These are phyloP conservation scores for Xylona heveae DNA, from an alignment of 495 filamentous ascomycete genomes.

Conservation along the genomic window DNA sequence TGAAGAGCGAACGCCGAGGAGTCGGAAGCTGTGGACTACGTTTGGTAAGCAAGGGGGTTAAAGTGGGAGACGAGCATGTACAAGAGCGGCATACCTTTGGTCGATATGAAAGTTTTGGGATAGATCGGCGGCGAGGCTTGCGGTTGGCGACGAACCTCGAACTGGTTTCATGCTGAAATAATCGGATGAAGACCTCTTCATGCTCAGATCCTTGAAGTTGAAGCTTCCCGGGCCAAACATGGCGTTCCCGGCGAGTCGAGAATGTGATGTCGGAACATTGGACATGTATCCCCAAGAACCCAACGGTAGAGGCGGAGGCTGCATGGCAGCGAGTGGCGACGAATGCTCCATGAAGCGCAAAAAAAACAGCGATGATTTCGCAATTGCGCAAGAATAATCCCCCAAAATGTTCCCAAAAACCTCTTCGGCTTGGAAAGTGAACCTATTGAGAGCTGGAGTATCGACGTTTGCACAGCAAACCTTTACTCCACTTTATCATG, in stretches of 20 bases:
- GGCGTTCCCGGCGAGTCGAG: slow-evolving; percentile 25
- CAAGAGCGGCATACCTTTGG: slow-evolving; percentile 41
- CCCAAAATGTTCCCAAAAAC: too few species aligned
- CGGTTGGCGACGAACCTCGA: slow-evolving; percentile 72
- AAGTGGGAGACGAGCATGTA: slow-evolving; percentile 3
- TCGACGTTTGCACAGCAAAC: too few species aligned
- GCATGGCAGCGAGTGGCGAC: slow-evolving; percentile 87
- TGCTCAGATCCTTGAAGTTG: slow-evolving; percentile 49
- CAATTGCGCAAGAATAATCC: too few species aligned
- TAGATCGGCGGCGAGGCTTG: slow-evolving; percentile 76
- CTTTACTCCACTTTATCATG: too few species aligned
- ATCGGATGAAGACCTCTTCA: slow-evolving; percentile 40
- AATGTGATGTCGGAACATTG: slow-evolving; percentile 28
- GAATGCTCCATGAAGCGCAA: slow-evolving; percentile 98
- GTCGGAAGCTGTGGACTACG: slow-evolving; percentile 76
- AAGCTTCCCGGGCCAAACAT: slow-evolving; percentile 41
- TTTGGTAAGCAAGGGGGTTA: slow-evolving; percentile 5
- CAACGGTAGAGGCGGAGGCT: slow-evolving; percentile 42
- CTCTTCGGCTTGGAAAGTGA: too few species aligned
- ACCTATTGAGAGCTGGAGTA: too few species aligned
- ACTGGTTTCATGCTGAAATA: slow-evolving; percentile 60
- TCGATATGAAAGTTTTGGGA: slow-evolving; percentile 95
- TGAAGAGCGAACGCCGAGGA: slow-evolving; percentile 83
- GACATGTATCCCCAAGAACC: slow-evolving; percentile 30
- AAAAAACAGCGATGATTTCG: too few species aligned